phyloP scores from a whole-genome alignment of 495 filamentous ascomycete genomes.

The Clavariopsis aquatica region DNA sequence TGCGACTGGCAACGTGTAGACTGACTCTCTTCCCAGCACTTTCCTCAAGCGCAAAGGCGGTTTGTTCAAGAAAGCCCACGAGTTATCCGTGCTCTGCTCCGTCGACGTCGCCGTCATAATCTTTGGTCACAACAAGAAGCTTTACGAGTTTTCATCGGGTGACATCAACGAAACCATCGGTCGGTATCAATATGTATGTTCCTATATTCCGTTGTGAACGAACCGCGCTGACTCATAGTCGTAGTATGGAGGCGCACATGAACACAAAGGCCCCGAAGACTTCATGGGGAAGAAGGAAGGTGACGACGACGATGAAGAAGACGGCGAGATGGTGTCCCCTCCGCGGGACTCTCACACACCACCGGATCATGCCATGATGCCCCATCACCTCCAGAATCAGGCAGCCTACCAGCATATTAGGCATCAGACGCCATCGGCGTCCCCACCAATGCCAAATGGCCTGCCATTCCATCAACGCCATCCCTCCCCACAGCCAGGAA shows the following conservation, averaged over 20 bases:
- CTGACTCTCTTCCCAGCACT: slow-evolving; percentile 59
- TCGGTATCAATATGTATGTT: slow-evolving; percentile 82
- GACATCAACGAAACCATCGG: slow-evolving; percentile 88
- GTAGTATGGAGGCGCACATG: slow-evolving; percentile 88
- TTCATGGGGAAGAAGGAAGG: slow-evolving; percentile 82
- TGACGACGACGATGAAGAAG: slow-evolving; percentile 84
- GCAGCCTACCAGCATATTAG: slow-evolving; percentile 75
- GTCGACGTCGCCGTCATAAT: slow-evolving; percentile 99
- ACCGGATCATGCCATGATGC: slow-evolving; percentile 63
- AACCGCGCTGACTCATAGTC: slow-evolving; percentile 21
- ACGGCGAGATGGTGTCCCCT: slow-evolving; percentile 63
- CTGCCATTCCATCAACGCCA: slow-evolving; percentile 69
- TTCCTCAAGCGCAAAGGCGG: slow-evolving; percentile 98
- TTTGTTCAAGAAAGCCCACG: slow-evolving; percentile 98
- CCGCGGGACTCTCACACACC: slow-evolving; percentile 62
- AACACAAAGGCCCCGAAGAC: slow-evolving; percentile 93
- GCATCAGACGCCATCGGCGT: slow-evolving; percentile 79
- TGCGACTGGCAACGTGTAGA: not conserved
- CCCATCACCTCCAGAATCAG: slow-evolving; percentile 75
- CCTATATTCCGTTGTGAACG: slow-evolving; percentile 14
- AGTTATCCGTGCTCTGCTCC: slow-evolving; percentile 94
- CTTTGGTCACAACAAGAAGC: slow-evolving; percentile 96
- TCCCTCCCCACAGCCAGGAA: slow-evolving; percentile 77
- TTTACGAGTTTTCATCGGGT: slow-evolving; percentile 93
- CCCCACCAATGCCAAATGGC: slow-evolving; percentile 85